Conservation (phyloP, 257 asterid species). For the Cynanchum wilfordii region DNA sequence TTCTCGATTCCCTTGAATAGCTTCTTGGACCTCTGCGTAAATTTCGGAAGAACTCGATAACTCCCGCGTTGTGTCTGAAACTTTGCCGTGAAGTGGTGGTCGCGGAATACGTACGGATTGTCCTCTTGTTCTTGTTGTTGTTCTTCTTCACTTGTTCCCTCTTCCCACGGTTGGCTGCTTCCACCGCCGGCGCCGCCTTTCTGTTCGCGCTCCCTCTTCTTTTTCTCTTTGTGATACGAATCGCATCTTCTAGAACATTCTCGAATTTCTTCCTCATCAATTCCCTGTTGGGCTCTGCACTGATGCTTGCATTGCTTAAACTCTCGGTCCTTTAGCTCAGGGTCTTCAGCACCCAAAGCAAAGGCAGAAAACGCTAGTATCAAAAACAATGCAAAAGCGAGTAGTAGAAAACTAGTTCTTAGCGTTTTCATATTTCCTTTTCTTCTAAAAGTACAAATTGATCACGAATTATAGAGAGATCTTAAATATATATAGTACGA, state of each 20-base stretch:
- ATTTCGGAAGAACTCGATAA: slow-evolving; percentile 48
- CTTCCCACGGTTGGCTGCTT: neutral
- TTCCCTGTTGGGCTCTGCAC: slow-evolving; percentile 19
- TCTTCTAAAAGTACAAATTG: neutral
- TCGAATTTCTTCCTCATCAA: slow-evolving; percentile 7
- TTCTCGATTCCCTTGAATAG: slow-evolving; percentile 59
- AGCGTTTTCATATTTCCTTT: neutral
- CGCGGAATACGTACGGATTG: slow-evolving; percentile 54
- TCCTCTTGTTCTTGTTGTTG: neutral
- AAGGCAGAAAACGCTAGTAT: slow-evolving; percentile 25
- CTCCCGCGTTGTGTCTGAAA: slow-evolving; percentile 45
- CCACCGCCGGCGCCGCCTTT: neutral
- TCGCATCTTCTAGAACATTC: slow-evolving; percentile 25
- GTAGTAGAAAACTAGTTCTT: too few relatives aligned
- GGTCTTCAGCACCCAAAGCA: slow-evolving; percentile 2
- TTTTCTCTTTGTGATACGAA: slow-evolving; percentile 16
- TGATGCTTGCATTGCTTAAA: slow-evolving; percentile 28
- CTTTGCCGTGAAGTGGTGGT: slow-evolving; percentile 43
- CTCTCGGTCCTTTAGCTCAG: slow-evolving; percentile 27
- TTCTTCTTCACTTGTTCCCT: neutral
- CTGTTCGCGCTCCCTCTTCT: neutral
- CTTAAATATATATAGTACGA: neutral
- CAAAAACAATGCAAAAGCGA: slow-evolving; percentile 25
- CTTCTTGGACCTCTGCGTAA: slow-evolving; percentile 48
- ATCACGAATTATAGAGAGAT: neutral